A percentile compares a stretch with the other conserved stretches of the same genome.
Conservation (phyloP, 1,284 basidiomycete species). For the Volvariella surrecta region DNA sequence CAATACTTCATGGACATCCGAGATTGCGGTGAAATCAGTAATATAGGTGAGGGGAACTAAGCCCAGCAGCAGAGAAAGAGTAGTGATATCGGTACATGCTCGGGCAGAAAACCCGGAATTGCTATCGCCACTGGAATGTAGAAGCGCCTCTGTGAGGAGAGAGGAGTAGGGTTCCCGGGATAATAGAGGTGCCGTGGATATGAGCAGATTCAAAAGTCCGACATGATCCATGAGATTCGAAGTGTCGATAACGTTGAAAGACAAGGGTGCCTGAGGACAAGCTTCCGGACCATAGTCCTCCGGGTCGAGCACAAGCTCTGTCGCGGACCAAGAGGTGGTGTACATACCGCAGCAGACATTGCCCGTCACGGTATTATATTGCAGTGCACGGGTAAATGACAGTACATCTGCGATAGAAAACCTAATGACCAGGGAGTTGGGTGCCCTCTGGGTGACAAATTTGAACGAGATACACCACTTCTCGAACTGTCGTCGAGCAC, state of each 20-base stretch:
- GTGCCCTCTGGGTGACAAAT: conserved; percentile 2
- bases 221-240: conserved; percentile 44
- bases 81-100: conserved; percentile 30
- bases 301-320: conserved; percentile 23
- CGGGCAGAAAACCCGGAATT: conserved; percentile 21
- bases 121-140: not conserved
- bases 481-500: conserved; percentile 24
- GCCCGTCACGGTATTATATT: conserved; percentile 12
- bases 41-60: conserved; percentile 31
- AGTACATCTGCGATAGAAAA: conserved; percentile 25
- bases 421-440: conserved; percentile 14
- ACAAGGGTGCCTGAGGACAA: conserved; percentile 22
- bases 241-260: conserved; percentile 46
- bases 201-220: conserved; percentile 37
- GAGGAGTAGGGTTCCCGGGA: conserved; percentile 2
- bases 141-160: conserved; percentile 4
- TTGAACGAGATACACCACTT: conserved; percentile 27
- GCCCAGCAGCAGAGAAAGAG: conserved; percentile 31
- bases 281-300: conserved; percentile 20
- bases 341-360: conserved; percentile 19
- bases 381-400: conserved; percentile 21
- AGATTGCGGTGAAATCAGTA: conserved; percentile 31
- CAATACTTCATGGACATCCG: conserved; percentile 32
- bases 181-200: conserved; percentile 4
- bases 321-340: conserved; percentile 26